Evolutionary conservation across 306 rosid genomes (phyloP).

Genomic region (Mucuna pruriens): DNA sequence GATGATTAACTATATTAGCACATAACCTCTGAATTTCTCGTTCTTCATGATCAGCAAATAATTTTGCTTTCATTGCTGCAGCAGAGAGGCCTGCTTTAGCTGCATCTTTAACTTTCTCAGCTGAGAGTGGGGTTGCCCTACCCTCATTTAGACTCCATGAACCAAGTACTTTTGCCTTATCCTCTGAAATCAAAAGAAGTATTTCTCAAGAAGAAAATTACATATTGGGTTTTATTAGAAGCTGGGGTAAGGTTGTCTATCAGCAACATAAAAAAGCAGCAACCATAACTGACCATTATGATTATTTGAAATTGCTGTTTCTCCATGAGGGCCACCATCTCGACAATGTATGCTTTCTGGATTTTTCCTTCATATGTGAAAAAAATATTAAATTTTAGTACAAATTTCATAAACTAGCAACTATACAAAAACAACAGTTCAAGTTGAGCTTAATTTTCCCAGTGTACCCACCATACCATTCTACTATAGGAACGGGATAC

Average conservation of each 20-base stretch:
- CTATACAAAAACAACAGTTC: conserved; percentile 14
- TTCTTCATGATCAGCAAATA: conserved; percentile 98
- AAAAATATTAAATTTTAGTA: conserved; percentile 34
- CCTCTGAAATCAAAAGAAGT: conserved; percentile 57
- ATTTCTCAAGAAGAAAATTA: conserved; percentile 31
- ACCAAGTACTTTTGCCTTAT: conserved; percentile 60
- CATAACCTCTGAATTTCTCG: conserved; percentile 99
- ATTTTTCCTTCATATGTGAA: conserved; percentile 64
- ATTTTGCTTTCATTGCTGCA: conserved; percentile 95
- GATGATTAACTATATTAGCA: conserved; percentile 91
- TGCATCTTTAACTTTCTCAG: conserved; percentile 85
- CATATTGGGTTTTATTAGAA: conserved; percentile 23
- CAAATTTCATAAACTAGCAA: conserved; percentile 45
- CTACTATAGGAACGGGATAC: conserved; percentile 15
- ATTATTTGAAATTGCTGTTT: conserved; percentile 59
- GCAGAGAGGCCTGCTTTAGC: conserved; percentile 96
- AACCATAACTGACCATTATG: conserved; percentile 66
- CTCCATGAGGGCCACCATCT: conserved; percentile 69
- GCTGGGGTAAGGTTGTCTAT: conserved; percentile 22
- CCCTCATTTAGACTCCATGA: conserved; percentile 67
- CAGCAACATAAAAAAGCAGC: conserved; percentile 16
- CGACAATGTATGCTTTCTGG: conserved; percentile 58
- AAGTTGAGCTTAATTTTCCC: conserved; percentile 22
- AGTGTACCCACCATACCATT: background rate
- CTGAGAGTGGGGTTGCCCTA: conserved; percentile 59